Conservation (phyloP, 768 basidiomycete species). For the Boletus pseudopeckii region DNA sequence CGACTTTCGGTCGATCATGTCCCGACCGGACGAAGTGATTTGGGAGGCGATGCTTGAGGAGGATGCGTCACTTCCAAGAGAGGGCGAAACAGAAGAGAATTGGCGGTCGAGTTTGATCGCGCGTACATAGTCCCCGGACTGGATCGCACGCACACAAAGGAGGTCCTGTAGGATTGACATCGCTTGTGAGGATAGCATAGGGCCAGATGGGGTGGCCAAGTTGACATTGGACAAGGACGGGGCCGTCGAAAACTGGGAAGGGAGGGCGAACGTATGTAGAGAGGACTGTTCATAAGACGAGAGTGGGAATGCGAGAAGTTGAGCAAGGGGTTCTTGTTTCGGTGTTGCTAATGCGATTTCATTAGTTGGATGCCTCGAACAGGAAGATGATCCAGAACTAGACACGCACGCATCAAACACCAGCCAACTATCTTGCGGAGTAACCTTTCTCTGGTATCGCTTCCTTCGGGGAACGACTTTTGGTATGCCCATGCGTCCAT, state of each 20-base stretch:
- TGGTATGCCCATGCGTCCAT: constrained; percentile 76
- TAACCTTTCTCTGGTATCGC: constrained; percentile 50
- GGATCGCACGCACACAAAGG: constrained; percentile 74
- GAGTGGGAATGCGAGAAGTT: constrained; percentile 64
- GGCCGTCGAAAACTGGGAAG: constrained; percentile 40
- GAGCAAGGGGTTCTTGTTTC: constrained; percentile 51
- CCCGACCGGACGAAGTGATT: constrained; percentile 22
- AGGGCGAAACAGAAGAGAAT: constrained; percentile 45
- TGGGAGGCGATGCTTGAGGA: constrained; percentile 26
- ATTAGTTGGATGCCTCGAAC: neutral
- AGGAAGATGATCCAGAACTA: neutral
- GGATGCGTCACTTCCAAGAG: constrained; percentile 9
- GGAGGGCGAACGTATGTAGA: constrained; percentile 55
- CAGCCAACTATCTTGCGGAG: constrained; percentile 61
- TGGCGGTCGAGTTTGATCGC: constrained; percentile 74
- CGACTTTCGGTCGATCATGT: constrained; percentile 47
- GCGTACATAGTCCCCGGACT: constrained; percentile 64
- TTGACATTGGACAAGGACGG: constrained; percentile 15
- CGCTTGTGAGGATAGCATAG: constrained; percentile 41
- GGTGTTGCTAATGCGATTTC: constrained; percentile 47
- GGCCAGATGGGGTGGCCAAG: neutral
- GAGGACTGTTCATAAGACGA: constrained; percentile 59
- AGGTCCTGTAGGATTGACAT: constrained; percentile 68
- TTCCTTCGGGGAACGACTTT: constrained; percentile 61
- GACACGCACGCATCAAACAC: constrained; percentile 63